These are phyloP conservation scores for Isatis tinctoria DNA, from an alignment of 345 rosid species.

Conservation along the genomic window DNA sequence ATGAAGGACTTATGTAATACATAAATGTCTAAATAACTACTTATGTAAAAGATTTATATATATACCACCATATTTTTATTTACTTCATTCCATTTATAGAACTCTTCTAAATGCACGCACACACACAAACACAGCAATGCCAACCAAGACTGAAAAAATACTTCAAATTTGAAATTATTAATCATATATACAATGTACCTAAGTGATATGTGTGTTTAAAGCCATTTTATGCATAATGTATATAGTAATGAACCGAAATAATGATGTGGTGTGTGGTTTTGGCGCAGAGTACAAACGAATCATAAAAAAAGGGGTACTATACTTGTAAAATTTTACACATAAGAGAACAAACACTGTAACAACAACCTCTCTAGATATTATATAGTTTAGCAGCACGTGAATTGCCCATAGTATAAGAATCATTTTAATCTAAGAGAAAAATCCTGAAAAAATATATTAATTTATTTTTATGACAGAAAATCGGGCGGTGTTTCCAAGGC, in stretches of 20 bases:
- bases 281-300: slow-evolving; percentile 15
- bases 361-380: slow-evolving; percentile 37
- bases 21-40: slow-evolving; percentile 1
- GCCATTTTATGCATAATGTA: slow-evolving; percentile 12
- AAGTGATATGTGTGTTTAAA: too few relatives aligned
- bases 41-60: neutral
- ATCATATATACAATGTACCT: too few relatives aligned
- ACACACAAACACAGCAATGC: slow-evolving; percentile 23
- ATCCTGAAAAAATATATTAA: neutral
- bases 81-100: slow-evolving; percentile 19
- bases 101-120: slow-evolving; percentile 27
- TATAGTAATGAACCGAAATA: neutral
- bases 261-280: slow-evolving; percentile 1
- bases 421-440: neutral
- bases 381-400: slow-evolving; percentile 65
- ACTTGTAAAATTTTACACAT: slow-evolving; percentile 10
- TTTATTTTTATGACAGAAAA: slow-evolving; percentile 21
- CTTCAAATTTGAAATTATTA: neutral
- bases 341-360: slow-evolving; percentile 59
- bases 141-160: neutral
- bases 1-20: slow-evolving; percentile 11
- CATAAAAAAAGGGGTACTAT: neutral
- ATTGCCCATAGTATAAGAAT: slow-evolving; percentile 29
- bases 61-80: neutral
- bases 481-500: slow-evolving; percentile 62